These are phyloP conservation scores for Penstemon newberryi DNA, from an alignment of 257 asterid species.

Conservation along the genomic window DNA sequence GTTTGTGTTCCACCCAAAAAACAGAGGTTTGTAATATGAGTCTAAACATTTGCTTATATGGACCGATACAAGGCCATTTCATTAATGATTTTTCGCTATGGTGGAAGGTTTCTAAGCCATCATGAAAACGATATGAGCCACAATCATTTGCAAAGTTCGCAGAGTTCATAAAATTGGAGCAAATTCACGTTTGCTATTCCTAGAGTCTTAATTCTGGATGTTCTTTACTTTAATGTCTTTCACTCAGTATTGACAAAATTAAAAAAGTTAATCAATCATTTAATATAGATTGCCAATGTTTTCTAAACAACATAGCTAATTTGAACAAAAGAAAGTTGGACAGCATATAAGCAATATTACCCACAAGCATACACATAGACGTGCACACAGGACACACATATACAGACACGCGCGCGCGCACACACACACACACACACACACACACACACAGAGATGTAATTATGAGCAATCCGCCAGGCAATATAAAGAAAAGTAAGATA, in stretches of 20 bases:
- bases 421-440: neutral
- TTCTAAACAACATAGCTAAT: neutral
- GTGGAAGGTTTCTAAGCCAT: neutral
- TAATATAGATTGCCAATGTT: neutral
- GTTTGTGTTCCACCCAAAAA: neutral
- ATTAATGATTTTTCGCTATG: slow-evolving; percentile 6
- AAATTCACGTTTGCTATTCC: neutral
- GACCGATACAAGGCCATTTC: slow-evolving; percentile 2
- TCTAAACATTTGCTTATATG: too few species aligned
- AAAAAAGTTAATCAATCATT: neutral
- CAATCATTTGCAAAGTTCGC: neutral
- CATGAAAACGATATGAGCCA: neutral
- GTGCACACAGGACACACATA: neutral
- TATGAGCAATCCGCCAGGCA: slow-evolving; percentile 10
- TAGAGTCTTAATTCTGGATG: neutral
- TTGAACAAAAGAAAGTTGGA: neutral
- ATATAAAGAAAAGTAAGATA: neutral
- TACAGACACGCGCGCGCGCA: neutral
- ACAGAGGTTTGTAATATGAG: too few species aligned
- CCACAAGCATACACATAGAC: slow-evolving; percentile 1
- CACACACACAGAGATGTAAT: slow-evolving; percentile 5
- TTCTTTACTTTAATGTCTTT: slow-evolving; percentile 7
- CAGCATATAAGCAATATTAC: neutral
- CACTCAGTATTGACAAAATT: neutral
- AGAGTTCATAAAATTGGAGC: slow-evolving; percentile 9